These are phyloP conservation scores for Pseudogymnoascus pannorum DNA, from an alignment of 2,329 filamentous ascomycete genomes.

Conservation along the genomic window DNA sequence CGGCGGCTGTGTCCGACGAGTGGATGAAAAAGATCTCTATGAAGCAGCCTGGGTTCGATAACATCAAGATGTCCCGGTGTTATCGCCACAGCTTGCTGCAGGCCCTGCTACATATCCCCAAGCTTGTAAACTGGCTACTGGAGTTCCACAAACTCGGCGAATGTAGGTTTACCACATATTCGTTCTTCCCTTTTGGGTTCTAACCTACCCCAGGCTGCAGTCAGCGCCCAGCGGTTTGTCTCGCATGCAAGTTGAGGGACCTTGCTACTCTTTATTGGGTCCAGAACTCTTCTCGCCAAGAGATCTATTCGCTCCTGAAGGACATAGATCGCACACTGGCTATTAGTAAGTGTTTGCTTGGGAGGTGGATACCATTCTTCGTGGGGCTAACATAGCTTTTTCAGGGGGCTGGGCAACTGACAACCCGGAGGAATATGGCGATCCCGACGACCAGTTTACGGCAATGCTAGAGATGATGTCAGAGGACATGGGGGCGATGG, in stretches of 20 bases:
- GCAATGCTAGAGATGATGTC: conserved; percentile 23
- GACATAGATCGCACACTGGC: conserved; percentile 16
- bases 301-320: conserved; percentile 10
- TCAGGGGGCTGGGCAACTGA: conserved; percentile 21
- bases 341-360: conserved; percentile 11
- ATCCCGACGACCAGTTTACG: conserved; percentile 26
- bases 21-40: conserved; percentile 19
- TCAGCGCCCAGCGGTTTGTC: conserved; percentile 10
- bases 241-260: conserved; percentile 15
- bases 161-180: conserved; percentile 17
- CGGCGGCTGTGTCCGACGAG: conserved; percentile 12
- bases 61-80: conserved; percentile 25
- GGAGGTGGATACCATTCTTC: neutral
- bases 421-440: conserved; percentile 21
- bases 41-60: conserved; percentile 24
- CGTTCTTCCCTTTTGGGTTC: neutral
- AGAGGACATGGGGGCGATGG: conserved; percentile 19
- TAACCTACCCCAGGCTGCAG: conserved; percentile 12
- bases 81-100: conserved; percentile 30
- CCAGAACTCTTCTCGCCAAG: conserved; percentile 1
- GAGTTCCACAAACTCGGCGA: conserved; percentile 19
- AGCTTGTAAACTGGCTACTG: conserved; percentile 27
- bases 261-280: conserved; percentile 15
- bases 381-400: neutral
- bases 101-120: conserved; percentile 28